These are phyloP conservation scores for Phragmites australis DNA, from an alignment of 176 grass and related monocot species.

Conservation along the genomic window DNA sequence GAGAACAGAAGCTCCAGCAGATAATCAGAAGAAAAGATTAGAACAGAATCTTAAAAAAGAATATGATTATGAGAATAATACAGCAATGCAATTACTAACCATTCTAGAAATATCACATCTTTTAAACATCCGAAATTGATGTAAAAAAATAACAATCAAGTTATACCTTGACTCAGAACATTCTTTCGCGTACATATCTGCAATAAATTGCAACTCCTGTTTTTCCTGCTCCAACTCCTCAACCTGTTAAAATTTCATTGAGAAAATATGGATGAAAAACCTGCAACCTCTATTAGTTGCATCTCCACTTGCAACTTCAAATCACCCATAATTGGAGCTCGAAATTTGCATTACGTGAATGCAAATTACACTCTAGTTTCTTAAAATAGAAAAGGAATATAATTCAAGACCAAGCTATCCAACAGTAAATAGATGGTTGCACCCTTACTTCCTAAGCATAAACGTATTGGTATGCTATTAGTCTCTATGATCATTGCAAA, in stretches of 20 bases:
- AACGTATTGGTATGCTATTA: neutral
- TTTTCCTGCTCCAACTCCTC: conserved; percentile 79
- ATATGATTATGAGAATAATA: neutral
- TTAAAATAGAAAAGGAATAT: neutral
- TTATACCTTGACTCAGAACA: conserved; percentile 76
- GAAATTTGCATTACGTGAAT: neutral
- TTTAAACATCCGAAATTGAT: conserved; percentile 15
- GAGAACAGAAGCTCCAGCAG: conserved; percentile 8
- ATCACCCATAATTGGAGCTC: neutral
- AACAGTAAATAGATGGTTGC: neutral
- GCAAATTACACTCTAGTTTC: neutral
- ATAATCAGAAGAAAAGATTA: neutral
- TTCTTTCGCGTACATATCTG: conserved; percentile 84
- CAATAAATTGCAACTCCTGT: conserved; percentile 71
- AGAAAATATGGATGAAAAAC: conserved; percentile 28
- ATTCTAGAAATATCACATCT: conserved; percentile 9
- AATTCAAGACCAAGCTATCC: conserved; percentile 9
- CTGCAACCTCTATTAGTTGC: neutral
- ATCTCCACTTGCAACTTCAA: neutral
- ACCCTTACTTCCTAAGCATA: neutral
- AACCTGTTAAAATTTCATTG: conserved; percentile 59
- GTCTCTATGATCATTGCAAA: neutral
- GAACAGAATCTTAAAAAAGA: neutral
- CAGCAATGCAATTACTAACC: neutral
- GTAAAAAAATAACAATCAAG: conserved; percentile 11